Conservation (phyloP, 1,139 yeast species). For the Zhuliangozyma parablackwelliae region DNA sequence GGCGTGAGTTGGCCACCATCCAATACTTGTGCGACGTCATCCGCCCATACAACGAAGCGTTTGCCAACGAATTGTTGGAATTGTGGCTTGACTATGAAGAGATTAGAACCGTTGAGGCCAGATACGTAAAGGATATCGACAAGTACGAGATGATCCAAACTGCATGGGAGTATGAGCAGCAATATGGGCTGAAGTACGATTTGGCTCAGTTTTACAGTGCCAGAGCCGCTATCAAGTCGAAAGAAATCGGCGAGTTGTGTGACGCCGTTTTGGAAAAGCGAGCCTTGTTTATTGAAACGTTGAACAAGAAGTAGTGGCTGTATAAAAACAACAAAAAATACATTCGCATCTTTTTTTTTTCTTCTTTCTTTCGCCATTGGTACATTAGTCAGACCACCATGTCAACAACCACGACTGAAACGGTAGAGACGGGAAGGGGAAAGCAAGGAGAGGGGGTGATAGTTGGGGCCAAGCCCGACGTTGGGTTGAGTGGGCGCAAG, state of each 20-base stretch:
- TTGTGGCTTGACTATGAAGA: slow-evolving; percentile 92
- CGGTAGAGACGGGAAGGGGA: not conserved
- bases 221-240: slow-evolving; percentile 60
- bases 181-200: slow-evolving; percentile 50
- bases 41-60: slow-evolving; percentile 56
- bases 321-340: no score
- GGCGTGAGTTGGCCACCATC: slow-evolving; percentile 75
- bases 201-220: slow-evolving; percentile 70
- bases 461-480: slow-evolving; percentile 21
- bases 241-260: slow-evolving; percentile 68
- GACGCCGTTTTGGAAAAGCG: slow-evolving; percentile 63
- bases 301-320: slow-evolving; percentile 4
- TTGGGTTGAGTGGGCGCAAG: slow-evolving; percentile 62
- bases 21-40: slow-evolving; percentile 60
- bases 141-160: slow-evolving; percentile 90
- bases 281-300: slow-evolving; percentile 16
- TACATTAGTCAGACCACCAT: not conserved
- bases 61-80: slow-evolving; percentile 63
- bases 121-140: slow-evolving; percentile 89
- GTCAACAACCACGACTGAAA: slow-evolving; percentile 1
- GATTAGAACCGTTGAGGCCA: slow-evolving; percentile 75
- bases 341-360: no score
- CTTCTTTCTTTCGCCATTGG: no score
- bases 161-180: slow-evolving; percentile 84
- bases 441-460: slow-evolving; percentile 5